A percentile compares a stretch with the other conserved stretches of the same genome.
phyloP scores from a whole-genome alignment of 495 filamentous ascomycete genomes.

The Talaromyces wortmannii region DNA sequence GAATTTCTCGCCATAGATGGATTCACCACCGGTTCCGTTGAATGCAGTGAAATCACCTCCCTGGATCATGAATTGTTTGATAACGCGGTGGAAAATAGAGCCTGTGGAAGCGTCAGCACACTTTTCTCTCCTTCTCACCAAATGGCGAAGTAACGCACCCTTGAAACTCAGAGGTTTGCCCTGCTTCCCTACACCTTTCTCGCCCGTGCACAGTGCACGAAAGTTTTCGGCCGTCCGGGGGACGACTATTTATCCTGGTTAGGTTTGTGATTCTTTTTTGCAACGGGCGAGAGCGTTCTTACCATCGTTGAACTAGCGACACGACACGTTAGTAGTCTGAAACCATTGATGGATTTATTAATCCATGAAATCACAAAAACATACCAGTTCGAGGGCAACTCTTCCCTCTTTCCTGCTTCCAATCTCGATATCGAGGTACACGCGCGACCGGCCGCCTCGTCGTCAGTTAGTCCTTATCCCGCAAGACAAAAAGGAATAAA shows the following conservation, averaged over 20 bases:
- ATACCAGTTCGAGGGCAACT: conserved; percentile 73
- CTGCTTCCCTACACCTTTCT: conserved; percentile 79
- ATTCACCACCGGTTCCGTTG: conserved; percentile 95
- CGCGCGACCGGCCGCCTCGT: conserved; percentile 51
- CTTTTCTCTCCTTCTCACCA: not conserved
- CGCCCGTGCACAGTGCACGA: conserved; percentile 84
- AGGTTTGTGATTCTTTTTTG: conserved; percentile 9
- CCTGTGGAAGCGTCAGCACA: conserved; percentile 24
- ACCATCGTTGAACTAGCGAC: conserved; percentile 66
- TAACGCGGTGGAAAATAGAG: conserved; percentile 91
- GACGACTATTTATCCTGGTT: conserved; percentile 47
- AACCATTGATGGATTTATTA: not conserved
- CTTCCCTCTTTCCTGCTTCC: conserved; percentile 64
- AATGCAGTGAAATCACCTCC: conserved; percentile 96
- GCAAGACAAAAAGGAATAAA: not conserved
- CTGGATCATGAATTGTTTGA: conserved; percentile 99
- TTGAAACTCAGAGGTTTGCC: conserved; percentile 77
- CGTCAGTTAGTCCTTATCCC: not conserved
- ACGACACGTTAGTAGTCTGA: conserved; percentile 11
- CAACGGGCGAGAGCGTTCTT: conserved; percentile 6
- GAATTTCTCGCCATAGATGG: conserved; percentile 97
- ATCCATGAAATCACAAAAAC: conserved; percentile 13
- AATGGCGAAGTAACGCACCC: conserved; percentile 22
- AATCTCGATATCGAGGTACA: conserved; percentile 87
- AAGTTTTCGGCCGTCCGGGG: conserved; percentile 95